Conservation (phyloP, 345 rosid genomes). For the Anacardium occidentale region DNA sequence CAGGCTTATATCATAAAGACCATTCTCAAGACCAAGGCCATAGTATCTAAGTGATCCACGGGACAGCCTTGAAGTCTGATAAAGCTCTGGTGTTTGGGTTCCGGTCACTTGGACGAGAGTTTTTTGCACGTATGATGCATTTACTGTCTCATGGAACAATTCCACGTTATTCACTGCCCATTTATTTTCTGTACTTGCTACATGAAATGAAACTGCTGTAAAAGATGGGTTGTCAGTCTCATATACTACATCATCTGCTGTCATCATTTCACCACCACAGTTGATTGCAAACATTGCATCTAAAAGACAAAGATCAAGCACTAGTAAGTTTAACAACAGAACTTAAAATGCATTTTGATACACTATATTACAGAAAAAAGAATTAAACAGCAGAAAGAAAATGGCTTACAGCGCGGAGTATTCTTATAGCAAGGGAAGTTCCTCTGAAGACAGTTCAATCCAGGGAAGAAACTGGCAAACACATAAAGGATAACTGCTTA, state of each 20-base stretch:
- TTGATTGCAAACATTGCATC: slow-evolving; percentile 38
- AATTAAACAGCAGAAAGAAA: background rate
- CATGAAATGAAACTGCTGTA: slow-evolving; percentile 40
- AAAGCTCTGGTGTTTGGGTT: slow-evolving; percentile 46
- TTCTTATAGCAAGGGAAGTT: slow-evolving; percentile 33
- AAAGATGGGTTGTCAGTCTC: slow-evolving; percentile 43
- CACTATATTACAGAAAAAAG: background rate
- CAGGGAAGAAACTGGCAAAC: slow-evolving; percentile 33
- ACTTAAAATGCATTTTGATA: too few species aligned
- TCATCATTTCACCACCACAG: slow-evolving; percentile 29
- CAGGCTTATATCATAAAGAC: slow-evolving; percentile 37
- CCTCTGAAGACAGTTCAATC: slow-evolving; percentile 41
- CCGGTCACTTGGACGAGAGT: slow-evolving; percentile 28
- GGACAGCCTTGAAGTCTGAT: slow-evolving; percentile 37
- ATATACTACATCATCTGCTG: slow-evolving; percentile 29
- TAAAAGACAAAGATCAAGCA: slow-evolving; percentile 6
- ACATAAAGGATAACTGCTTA: background rate
- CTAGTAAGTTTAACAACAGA: too few species aligned
- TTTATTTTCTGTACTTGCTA: slow-evolving; percentile 36
- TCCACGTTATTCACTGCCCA: slow-evolving; percentile 68
- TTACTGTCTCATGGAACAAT: slow-evolving; percentile 35
- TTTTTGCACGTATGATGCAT: slow-evolving; percentile 26
- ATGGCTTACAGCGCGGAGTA: slow-evolving; percentile 31
- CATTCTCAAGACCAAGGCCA: slow-evolving; percentile 40
- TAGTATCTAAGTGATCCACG: slow-evolving; percentile 43